phyloP scores from a whole-genome alignment of 2,329 filamentous ascomycete species.

The Myotisia sp. region DNA sequence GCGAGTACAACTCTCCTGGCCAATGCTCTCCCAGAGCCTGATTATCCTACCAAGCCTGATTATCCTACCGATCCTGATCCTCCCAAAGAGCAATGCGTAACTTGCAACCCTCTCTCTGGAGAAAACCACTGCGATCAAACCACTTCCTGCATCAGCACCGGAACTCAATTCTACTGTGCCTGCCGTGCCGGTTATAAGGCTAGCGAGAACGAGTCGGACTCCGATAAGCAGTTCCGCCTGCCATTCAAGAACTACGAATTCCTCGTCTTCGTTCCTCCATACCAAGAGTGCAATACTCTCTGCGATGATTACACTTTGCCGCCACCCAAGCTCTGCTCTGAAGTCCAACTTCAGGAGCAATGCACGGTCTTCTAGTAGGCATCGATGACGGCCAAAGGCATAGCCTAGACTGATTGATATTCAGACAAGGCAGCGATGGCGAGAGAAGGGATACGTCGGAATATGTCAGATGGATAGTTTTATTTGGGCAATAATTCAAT shows the following conservation, averaged over 20 bases:
- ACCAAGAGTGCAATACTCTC: conserved; percentile 23
- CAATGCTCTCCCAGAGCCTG: conserved; percentile 8
- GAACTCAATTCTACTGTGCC: conserved; percentile 28
- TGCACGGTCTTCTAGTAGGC: conserved; percentile 23
- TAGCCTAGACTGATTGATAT: no score
- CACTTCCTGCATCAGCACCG: conserved; percentile 33
- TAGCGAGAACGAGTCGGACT: conserved; percentile 18
- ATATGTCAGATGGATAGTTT: no score
- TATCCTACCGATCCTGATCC: conserved; percentile 9
- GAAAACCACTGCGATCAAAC: conserved; percentile 29
- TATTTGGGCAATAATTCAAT: no score
- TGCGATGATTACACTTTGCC: conserved; percentile 22
- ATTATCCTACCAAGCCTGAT: not conserved
- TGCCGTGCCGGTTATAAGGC: conserved; percentile 31
- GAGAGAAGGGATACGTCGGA: no score
- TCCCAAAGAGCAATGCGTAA: conserved; percentile 22
- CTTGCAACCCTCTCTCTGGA: conserved; percentile 28
- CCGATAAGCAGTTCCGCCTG: conserved; percentile 25
- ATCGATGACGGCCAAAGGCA: no score
- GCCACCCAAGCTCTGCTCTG: conserved; percentile 21
- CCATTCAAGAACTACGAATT: conserved; percentile 26
- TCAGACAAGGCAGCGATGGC: no score
- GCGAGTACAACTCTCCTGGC: conserved; percentile 15
- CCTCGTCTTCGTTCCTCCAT: conserved; percentile 26
- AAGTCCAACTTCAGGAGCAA: conserved; percentile 20